Evolutionary conservation across 1,284 basidiomycete species (phyloP).

Genomic region (Rhodotorula sp.): DNA sequence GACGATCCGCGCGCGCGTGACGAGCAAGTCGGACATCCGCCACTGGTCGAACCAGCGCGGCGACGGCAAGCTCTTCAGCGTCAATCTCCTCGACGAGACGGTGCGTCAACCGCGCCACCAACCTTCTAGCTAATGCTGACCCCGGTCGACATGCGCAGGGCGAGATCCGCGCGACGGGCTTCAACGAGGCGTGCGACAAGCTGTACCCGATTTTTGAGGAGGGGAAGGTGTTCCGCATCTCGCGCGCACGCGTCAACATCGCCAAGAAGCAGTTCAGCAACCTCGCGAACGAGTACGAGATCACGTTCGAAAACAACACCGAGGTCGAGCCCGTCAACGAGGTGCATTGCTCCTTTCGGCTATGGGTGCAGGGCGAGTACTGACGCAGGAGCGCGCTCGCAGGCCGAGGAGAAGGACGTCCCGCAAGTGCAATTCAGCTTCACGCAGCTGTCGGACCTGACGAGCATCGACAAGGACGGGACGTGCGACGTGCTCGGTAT

Average conservation of each 20-base stretch:
- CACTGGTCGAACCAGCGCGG: slow-evolving; percentile 87
- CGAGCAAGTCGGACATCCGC: slow-evolving; percentile 84
- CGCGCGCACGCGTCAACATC: slow-evolving; percentile 85
- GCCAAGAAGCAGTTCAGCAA: slow-evolving; percentile 98
- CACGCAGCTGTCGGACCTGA: slow-evolving; percentile 66
- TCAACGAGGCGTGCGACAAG: slow-evolving; percentile 83
- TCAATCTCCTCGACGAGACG: slow-evolving; percentile 91
- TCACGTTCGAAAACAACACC: slow-evolving; percentile 79
- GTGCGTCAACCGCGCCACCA: slow-evolving; percentile 50
- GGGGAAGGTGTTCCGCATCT: slow-evolving; percentile 89
- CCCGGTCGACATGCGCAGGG: slow-evolving; percentile 54
- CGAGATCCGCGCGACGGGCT: slow-evolving; percentile 88
- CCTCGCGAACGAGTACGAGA: slow-evolving; percentile 90
- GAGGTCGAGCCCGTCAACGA: slow-evolving; percentile 65
- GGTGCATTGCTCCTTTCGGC: neutral
- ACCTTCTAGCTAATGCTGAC: neutral
- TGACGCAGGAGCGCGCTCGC: slow-evolving; percentile 14
- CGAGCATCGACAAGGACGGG: slow-evolving; percentile 70
- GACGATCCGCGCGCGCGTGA: slow-evolving; percentile 96
- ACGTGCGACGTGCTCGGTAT: slow-evolving; percentile 77
- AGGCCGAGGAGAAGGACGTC: slow-evolving; percentile 65
- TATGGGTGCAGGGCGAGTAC: neutral
- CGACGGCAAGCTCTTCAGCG: slow-evolving; percentile 93
- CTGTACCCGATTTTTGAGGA: slow-evolving; percentile 84
- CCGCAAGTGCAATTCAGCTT: slow-evolving; percentile 85